Conservation (phyloP, 2,329 filamentous ascomycete genomes). For the Acephala macrosclerotiorum region DNA sequence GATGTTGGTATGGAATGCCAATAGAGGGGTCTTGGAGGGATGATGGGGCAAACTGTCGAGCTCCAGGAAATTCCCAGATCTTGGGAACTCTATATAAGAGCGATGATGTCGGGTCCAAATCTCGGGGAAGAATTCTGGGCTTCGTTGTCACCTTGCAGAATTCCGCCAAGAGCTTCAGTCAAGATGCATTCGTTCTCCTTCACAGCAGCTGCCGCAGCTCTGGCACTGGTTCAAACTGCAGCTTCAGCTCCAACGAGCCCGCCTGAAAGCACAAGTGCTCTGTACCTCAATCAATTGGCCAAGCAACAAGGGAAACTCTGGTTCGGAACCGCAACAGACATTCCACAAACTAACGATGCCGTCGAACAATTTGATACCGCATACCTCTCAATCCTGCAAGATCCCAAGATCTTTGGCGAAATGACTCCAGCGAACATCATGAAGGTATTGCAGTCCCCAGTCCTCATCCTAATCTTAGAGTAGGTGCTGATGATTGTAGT, state of each 20-base stretch:
- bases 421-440: slow-evolving; percentile 18
- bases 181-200: slow-evolving; percentile 14
- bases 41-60: background rate
- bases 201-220: slow-evolving; percentile 3
- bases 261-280: background rate
- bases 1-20: background rate
- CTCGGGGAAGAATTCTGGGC: background rate
- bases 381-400: slow-evolving; percentile 3
- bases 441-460: slow-evolving; percentile 18
- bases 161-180: background rate
- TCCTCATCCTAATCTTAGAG: no score
- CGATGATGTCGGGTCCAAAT: background rate
- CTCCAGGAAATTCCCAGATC: background rate
- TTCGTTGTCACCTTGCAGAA: background rate
- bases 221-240: background rate
- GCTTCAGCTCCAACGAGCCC: background rate
- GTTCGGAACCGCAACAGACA: slow-evolving; percentile 19
- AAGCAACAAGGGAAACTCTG: slow-evolving; percentile 11
- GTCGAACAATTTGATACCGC: background rate
- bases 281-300: slow-evolving; percentile 11
- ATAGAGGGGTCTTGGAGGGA: background rate
- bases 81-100: slow-evolving; percentile 6
- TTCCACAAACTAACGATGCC: slow-evolving; percentile 10
- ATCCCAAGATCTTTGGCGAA: slow-evolving; percentile 11
- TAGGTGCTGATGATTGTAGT: background rate